Conservation (phyloP, 2,329 filamentous ascomycete species). For the Neonectria sp. region DNA sequence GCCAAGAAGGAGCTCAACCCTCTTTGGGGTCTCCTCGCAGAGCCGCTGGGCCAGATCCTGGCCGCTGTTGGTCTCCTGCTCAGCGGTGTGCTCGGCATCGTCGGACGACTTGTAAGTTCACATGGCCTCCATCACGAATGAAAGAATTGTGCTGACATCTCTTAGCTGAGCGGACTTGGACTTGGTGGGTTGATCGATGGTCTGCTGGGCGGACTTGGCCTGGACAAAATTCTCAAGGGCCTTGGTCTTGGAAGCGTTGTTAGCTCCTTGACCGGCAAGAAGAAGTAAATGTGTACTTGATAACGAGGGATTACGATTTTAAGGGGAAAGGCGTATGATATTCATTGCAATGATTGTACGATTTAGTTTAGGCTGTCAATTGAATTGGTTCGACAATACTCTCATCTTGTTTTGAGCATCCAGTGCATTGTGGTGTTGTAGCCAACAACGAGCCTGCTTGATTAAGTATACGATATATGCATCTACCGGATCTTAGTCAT, state of each 20-base stretch:
- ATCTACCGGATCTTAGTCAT: constrained; percentile 29
- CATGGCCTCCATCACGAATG: neutral
- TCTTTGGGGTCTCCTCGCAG: constrained; percentile 85
- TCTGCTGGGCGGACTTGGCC: constrained; percentile 81
- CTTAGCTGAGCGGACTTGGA: constrained; percentile 80
- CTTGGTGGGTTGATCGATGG: constrained; percentile 86
- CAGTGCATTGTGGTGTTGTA: neutral
- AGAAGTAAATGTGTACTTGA: constrained; percentile 51
- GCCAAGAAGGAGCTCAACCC: constrained; percentile 96
- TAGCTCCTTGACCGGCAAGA: constrained; percentile 61
- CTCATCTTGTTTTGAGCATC: neutral
- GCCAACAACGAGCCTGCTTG: neutral
- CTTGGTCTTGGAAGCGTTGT: constrained; percentile 74
- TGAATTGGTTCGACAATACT: neutral
- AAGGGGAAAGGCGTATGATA: neutral
- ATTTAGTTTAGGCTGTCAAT: constrained; percentile 14
- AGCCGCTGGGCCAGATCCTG: constrained; percentile 93
- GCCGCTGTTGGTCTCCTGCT: constrained; percentile 89
- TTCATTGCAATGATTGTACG: constrained; percentile 20
- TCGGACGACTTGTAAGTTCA: constrained; percentile 76
- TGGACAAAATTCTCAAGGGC: constrained; percentile 81
- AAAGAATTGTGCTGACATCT: constrained; percentile 38
- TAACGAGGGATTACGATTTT: neutral
- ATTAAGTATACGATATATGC: constrained; percentile 21
- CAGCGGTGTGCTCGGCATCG: constrained; percentile 86